Conservation (phyloP, 768 basidiomycete species). For the Lentinula detonsa region DNA sequence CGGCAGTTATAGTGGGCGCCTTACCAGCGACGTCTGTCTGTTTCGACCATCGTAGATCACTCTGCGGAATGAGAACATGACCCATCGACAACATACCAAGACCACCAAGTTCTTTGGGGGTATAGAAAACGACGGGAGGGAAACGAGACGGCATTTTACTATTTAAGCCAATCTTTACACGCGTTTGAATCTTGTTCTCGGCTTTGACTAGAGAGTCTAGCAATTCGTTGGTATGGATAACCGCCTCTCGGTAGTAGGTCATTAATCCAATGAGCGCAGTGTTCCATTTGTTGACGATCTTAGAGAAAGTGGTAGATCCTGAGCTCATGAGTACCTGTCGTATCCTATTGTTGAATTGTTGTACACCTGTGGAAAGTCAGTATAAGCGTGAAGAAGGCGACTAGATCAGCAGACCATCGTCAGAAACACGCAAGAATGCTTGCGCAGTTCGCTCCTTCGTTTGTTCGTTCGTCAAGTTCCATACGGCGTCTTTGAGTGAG, state of each 20-base stretch:
- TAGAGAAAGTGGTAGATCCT: constrained; percentile 96
- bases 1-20: constrained; percentile 9
- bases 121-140: constrained; percentile 95
- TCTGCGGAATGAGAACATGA: constrained; percentile 96
- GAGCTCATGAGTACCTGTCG: constrained; percentile 97
- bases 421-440: constrained; percentile 95
- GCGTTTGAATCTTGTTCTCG: constrained; percentile 99
- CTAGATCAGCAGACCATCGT: constrained; percentile 55
- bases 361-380: constrained; percentile 51
- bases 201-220: constrained; percentile 96
- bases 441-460: constrained; percentile 97
- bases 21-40: constrained; percentile 91
- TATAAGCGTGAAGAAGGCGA: not conserved
- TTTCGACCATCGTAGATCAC: constrained; percentile 95
- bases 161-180: constrained; percentile 99
- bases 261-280: constrained; percentile 92
- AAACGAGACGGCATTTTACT: constrained; percentile 99
- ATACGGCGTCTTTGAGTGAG: constrained; percentile 92
- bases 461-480: constrained; percentile 96
- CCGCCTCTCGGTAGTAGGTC: constrained; percentile 98
- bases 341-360: constrained; percentile 97
- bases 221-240: constrained; percentile 95
- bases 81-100: constrained; percentile 99
- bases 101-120: constrained; percentile 97
- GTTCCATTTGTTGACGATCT: constrained; percentile 99